Evolutionary conservation across 2,329 filamentous ascomycete genomes (phyloP).

Genomic region (Stenocarpella maydis): DNA sequence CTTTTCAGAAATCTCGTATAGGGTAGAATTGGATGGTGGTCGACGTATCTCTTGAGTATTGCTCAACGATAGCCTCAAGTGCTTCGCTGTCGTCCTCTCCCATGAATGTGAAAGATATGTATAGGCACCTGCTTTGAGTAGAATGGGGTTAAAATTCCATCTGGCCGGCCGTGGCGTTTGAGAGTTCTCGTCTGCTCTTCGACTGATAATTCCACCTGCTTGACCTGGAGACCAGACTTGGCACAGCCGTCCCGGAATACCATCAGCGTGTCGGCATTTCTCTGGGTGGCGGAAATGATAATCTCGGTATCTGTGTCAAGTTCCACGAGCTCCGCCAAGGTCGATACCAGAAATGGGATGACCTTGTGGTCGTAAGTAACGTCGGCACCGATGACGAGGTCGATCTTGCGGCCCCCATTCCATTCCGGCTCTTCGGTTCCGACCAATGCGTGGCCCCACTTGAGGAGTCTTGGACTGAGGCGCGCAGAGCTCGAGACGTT

Average conservation of each 20-base stretch:
- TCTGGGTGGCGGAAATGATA: constrained; percentile 74
- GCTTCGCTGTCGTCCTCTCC: not conserved
- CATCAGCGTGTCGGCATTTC: constrained; percentile 56
- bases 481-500: constrained; percentile 43
- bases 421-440: constrained; percentile 64
- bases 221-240: constrained; percentile 1
- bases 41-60: not conserved
- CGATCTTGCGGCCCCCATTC: constrained; percentile 57
- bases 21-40: no score
- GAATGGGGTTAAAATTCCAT: constrained; percentile 25
- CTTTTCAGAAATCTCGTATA: not conserved
- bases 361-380: constrained; percentile 77
- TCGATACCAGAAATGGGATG: constrained; percentile 70
- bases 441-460: constrained; percentile 70
- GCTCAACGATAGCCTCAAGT: no score
- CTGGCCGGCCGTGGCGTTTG: not conserved
- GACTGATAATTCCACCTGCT: constrained; percentile 5
- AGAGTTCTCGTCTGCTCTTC: constrained; percentile 2
- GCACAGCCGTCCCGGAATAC: constrained; percentile 21
- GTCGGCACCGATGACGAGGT: constrained; percentile 78
- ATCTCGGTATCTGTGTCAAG: constrained; percentile 64
- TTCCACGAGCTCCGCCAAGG: constrained; percentile 68
- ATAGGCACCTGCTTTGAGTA: constrained; percentile 29
- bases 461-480: constrained; percentile 63
- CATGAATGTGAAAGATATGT: constrained; percentile 21